A percentile compares a stretch with the other conserved stretches of the same genome.
Evolutionary conservation across 169 alveolate genomes (phyloP).

Genomic region (Eimeria falciformis): DNA sequence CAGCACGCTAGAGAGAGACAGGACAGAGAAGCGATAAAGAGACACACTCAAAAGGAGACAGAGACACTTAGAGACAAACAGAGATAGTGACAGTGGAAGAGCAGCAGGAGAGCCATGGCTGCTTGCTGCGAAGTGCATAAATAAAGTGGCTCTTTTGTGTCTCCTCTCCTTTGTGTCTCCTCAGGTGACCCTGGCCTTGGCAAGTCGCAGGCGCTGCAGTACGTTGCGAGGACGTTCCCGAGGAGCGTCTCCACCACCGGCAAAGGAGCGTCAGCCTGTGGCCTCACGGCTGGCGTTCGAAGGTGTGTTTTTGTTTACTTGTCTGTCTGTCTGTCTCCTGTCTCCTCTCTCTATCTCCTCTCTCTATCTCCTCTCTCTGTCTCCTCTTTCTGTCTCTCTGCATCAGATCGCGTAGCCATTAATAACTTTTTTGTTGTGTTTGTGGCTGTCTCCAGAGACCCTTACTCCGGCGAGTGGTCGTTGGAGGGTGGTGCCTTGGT

Average conservation of each 20-base stretch:
- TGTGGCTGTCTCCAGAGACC: slow-evolving; percentile 91
- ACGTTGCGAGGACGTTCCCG: slow-evolving; percentile 97
- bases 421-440: too few relatives aligned
- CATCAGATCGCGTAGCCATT: slow-evolving; percentile 96
- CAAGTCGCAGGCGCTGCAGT: slow-evolving; percentile 98
- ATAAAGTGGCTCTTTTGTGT: neutral
- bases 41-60: too few relatives aligned
- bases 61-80: too few relatives aligned
- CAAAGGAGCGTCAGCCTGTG: slow-evolving; percentile 99
- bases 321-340: neutral
- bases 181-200: slow-evolving; percentile 98
- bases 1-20: too few relatives aligned
- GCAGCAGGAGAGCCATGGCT: too few relatives aligned
- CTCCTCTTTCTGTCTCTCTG: slow-evolving; percentile 98
- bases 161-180: neutral
- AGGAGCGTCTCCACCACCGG: slow-evolving; percentile 96
- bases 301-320: neutral
- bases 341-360: neutral
- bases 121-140: too few relatives aligned
- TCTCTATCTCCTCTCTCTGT: slow-evolving; percentile 97
- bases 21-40: too few relatives aligned
- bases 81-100: too few relatives aligned
- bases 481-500: slow-evolving; percentile 99
- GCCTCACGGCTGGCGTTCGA: slow-evolving; percentile 94
- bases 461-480: slow-evolving; percentile 96